phyloP scores from a whole-genome alignment of 495 filamentous ascomycete species.

The Penicillium fimorum region DNA sequence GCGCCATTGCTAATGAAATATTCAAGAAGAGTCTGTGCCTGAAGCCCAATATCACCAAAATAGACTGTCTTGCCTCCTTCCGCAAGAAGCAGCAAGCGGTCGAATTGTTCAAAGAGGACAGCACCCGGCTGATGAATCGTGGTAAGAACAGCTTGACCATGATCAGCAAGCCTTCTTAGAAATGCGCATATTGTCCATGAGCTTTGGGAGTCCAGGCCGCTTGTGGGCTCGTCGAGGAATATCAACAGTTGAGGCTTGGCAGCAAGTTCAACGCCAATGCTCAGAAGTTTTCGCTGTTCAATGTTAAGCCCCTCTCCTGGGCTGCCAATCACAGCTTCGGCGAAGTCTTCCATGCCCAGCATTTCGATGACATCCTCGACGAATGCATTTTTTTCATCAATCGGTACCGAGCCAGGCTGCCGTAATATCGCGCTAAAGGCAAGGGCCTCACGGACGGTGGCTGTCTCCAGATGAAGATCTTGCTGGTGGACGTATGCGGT shows the following conservation, averaged over 20 bases:
- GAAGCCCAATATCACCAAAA: constrained; percentile 81
- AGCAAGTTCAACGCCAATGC: constrained; percentile 88
- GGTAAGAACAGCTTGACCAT: constrained; percentile 84
- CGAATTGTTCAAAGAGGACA: constrained; percentile 90
- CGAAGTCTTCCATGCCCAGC: constrained; percentile 50
- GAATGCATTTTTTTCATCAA: constrained; percentile 48
- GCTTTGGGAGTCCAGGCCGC: constrained; percentile 80
- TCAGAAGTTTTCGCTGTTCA: constrained; percentile 85
- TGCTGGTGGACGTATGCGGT: constrained; percentile 94
- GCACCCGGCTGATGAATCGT: constrained; percentile 95
- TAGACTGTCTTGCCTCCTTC: constrained; percentile 85
- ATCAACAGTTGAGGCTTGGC: constrained; percentile 87
- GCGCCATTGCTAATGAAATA: constrained; percentile 81
- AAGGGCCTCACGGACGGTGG: constrained; percentile 57
- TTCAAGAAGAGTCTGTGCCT: constrained; percentile 63
- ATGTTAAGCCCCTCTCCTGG: constrained; percentile 72
- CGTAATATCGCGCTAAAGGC: constrained; percentile 68
- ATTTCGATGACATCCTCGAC: constrained; percentile 54
- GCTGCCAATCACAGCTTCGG: constrained; percentile 44
- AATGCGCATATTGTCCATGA: constrained; percentile 81
- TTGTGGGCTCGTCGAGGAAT: constrained; percentile 94
- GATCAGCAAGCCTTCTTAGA: constrained; percentile 82
- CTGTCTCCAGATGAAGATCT: constrained; percentile 84
- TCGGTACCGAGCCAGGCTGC: constrained; percentile 59
- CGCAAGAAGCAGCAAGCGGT: constrained; percentile 79